Percentiles rank a stretch among this genome's conserved stretches.
Conservation (phyloP, 208 protist species). For the Strigomonas culicis region DNA sequence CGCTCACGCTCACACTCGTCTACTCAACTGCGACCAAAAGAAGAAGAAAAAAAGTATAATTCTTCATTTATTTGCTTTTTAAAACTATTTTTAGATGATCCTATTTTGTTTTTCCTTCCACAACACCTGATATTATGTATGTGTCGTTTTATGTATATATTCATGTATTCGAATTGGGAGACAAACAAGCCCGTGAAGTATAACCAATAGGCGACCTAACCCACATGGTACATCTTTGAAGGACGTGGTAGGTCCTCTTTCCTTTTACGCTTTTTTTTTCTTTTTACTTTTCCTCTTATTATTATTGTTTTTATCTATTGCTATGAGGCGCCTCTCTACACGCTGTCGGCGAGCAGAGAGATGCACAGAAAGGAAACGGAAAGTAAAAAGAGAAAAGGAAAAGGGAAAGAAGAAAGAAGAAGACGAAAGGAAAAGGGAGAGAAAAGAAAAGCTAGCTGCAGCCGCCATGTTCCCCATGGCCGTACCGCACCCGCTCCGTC, state of each 20-base stretch:
- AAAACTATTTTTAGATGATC: neutral
- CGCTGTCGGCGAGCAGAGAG: neutral
- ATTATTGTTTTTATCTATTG: slow-evolving; percentile 2
- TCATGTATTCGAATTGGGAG: too few relatives aligned
- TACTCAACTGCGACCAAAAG: neutral
- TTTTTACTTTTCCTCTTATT: neutral
- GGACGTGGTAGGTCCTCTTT: neutral
- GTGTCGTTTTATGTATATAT: neutral
- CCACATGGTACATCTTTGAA: neutral
- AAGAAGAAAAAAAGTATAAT: slow-evolving; percentile 12
- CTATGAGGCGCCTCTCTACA: neutral
- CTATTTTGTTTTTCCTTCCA: neutral
- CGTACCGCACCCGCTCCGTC: too few relatives aligned
- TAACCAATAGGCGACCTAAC: too few relatives aligned
- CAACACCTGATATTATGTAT: slow-evolving; percentile 4
- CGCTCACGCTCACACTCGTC: neutral
- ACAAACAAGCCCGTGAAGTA: too few relatives aligned
- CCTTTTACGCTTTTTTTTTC: neutral
- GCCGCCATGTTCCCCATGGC: too few relatives aligned
- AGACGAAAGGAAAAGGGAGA: neutral
- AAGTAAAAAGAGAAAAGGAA: neutral
- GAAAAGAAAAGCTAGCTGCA: neutral
- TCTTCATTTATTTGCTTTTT: slow-evolving; percentile 1
- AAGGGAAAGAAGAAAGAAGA: neutral
- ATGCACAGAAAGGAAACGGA: neutral